Percentiles rank a stretch among this genome's conserved stretches.
phyloP scores from a whole-genome alignment of 2,329 filamentous ascomycete genomes.

The Ophiostoma ips region DNA sequence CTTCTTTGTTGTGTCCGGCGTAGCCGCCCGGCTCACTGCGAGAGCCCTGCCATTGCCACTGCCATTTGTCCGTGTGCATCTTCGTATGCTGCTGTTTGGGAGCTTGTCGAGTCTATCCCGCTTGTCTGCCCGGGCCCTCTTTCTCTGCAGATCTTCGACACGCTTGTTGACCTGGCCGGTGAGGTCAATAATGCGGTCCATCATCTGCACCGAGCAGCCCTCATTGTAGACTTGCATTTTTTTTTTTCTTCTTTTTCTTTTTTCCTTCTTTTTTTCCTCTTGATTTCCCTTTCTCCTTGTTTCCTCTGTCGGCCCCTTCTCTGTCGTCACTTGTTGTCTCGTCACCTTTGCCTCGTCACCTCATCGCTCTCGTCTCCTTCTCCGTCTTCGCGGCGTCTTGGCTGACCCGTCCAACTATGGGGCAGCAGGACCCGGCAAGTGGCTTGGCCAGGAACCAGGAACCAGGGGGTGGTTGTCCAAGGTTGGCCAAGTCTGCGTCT shows the following conservation, averaged over 20 bases:
- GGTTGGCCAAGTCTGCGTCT: no score
- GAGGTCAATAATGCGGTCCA: not conserved
- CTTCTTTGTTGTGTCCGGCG: not conserved
- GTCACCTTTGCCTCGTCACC: not conserved
- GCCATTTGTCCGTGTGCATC: not conserved
- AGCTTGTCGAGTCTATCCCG: not conserved
- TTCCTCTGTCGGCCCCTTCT: not conserved
- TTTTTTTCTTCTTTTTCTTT: not conserved
- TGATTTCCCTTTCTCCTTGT: not conserved
- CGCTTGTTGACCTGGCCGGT: not conserved
- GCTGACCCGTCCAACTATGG: not conserved
- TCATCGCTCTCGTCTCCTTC: not conserved
- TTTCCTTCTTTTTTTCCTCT: not conserved
- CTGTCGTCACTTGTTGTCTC: not conserved
- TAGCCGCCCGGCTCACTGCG: not conserved
- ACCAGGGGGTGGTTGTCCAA: not conserved
- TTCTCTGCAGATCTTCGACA: not conserved
- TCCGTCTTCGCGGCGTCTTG: not conserved
- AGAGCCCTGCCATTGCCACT: no score
- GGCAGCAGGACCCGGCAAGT: not conserved
- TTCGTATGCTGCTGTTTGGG: not conserved
- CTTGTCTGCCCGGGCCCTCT: not conserved
- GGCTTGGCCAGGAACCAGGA: not conserved
- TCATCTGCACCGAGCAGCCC: constrained; percentile 5
- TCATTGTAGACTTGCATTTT: not conserved